These are phyloP conservation scores for Lachancea thermotolerans DNA, from an alignment of 805 yeast species.

Conservation along the genomic window DNA sequence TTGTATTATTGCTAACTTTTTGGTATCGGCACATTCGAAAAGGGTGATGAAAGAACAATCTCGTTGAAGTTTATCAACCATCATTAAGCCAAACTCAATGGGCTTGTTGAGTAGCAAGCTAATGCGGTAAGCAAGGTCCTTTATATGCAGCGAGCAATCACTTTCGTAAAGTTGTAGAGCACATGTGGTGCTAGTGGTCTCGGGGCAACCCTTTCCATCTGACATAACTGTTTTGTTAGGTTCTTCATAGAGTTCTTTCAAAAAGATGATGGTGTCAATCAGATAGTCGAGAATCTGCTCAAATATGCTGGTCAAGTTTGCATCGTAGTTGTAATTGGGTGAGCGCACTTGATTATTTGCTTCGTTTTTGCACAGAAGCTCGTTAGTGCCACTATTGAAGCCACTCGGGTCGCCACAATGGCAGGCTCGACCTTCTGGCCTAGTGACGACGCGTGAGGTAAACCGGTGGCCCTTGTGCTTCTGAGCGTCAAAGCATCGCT, in stretches of 20 bases:
- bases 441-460: conserved; percentile 21
- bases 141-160: conserved; percentile 20
- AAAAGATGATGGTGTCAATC: conserved; percentile 16
- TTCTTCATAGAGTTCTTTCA: conserved; percentile 9
- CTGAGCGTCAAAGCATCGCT: conserved; percentile 62
- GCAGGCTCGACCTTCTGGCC: conserved; percentile 29
- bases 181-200: conserved; percentile 12
- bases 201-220: conserved; percentile 4
- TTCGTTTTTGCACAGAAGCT: background rate
- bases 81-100: conserved; percentile 20
- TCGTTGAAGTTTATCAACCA: conserved; percentile 15
- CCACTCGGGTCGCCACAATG: conserved; percentile 29
- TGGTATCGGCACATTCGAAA: conserved; percentile 14
- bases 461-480: conserved; percentile 60
- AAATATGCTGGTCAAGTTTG: conserved; percentile 11
- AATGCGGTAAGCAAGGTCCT: conserved; percentile 23
- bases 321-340: conserved; percentile 6
- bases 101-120: conserved; percentile 21
- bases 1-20: conserved; percentile 14
- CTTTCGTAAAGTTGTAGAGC: conserved; percentile 24
- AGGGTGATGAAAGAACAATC: conserved; percentile 19
- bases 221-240: conserved; percentile 2
- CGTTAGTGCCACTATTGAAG: conserved; percentile 5
- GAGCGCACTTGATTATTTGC: background rate
- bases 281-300: conserved; percentile 23